Percentiles rank a stretch among this genome's conserved stretches.
Conservation (phyloP, 495 filamentous ascomycete species). For the Podospora australis region DNA sequence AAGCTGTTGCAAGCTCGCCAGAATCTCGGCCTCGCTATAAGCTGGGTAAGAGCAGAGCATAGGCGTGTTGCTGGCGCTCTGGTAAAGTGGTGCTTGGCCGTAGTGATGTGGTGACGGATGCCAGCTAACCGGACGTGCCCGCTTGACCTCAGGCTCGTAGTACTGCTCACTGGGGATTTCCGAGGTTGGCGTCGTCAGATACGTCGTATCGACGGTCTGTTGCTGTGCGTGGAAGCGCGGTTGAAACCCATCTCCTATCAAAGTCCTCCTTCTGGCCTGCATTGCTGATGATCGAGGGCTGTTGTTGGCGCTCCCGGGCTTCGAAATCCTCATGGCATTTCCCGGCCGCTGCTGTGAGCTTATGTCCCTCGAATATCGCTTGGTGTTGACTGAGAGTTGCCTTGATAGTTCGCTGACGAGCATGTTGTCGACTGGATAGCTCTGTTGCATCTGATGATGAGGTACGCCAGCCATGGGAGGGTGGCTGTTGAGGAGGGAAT, state of each 20-base stretch:
- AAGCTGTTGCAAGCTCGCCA: conserved; percentile 33
- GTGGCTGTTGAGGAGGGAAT: conserved; percentile 22
- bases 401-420: conserved; percentile 33
- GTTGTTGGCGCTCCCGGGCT: conserved; percentile 63
- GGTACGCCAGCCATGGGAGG: conserved; percentile 19
- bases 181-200: conserved; percentile 24
- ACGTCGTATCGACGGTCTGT: conserved; percentile 25
- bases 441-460: conserved; percentile 4
- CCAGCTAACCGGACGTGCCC: conserved; percentile 60
- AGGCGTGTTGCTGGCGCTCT: conserved; percentile 15
- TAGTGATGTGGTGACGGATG: conserved; percentile 50
- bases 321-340: conserved; percentile 51
- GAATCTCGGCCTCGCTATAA: conserved; percentile 31
- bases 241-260: conserved; percentile 44
- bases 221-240: conserved; percentile 30
- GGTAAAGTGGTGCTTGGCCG: conserved; percentile 17
- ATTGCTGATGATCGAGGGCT: conserved; percentile 52
- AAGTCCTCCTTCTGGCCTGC: conserved; percentile 48
- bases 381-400: conserved; percentile 31
- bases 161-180: conserved; percentile 25
- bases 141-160: conserved; percentile 27
- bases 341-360: conserved; percentile 37
- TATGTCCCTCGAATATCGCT: conserved; percentile 36
- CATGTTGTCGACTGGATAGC: conserved; percentile 27
- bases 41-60: conserved; percentile 22